phyloP scores from a whole-genome alignment of 75 land plant species.

The Pinus taeda region DNA sequence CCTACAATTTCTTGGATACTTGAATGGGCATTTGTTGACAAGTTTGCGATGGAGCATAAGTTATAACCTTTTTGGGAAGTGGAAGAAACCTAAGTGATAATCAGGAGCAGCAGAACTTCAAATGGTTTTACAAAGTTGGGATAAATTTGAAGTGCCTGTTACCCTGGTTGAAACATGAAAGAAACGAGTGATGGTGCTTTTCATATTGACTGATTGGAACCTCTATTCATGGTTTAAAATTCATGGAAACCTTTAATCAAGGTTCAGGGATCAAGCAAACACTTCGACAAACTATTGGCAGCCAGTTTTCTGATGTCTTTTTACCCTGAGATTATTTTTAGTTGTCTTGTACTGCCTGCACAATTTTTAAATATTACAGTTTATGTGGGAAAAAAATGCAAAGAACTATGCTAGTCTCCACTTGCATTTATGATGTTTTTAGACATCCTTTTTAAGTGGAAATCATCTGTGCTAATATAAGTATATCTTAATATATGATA shows the following conservation, averaged over 20 bases:
- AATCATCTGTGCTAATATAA: neutral
- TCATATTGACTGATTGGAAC: neutral
- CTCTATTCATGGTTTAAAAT: neutral
- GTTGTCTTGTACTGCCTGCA: neutral
- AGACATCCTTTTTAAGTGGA: neutral
- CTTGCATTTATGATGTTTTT: neutral
- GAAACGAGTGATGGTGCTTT: neutral
- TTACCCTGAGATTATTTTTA: neutral
- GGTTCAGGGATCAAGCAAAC: neutral
- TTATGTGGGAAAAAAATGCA: no score
- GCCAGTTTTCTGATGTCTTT: neutral
- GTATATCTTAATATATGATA: neutral
- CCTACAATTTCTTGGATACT: no score
- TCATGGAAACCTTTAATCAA: neutral
- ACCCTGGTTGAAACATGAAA: neutral
- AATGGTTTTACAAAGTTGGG: neutral
- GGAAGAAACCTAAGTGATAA: no score
- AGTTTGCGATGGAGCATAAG: no score
- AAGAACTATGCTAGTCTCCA: neutral
- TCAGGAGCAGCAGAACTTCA: neutral
- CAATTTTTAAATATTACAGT: neutral
- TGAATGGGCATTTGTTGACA: no score
- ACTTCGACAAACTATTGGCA: neutral
- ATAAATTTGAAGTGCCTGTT: neutral
- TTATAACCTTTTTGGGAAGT: no score